These are phyloP conservation scores for Leccinum subrobustum DNA, from an alignment of 1,284 basidiomycete genomes.

Conservation along the genomic window DNA sequence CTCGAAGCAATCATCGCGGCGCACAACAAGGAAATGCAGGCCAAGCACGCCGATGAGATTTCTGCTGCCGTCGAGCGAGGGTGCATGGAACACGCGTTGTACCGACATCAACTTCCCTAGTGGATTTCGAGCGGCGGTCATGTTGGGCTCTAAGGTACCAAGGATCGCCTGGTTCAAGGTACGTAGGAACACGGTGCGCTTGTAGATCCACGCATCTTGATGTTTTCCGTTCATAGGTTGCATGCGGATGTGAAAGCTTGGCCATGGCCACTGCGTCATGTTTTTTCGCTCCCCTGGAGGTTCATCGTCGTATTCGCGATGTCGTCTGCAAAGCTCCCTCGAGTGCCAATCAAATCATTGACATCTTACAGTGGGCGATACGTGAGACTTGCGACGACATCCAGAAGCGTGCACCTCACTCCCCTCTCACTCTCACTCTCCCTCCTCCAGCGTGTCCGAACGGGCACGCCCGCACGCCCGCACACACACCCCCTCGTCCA, in stretches of 20 bases:
- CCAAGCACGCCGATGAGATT: constrained; percentile 53
- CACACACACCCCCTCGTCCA: no score
- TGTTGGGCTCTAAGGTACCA: neutral
- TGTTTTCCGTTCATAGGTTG: neutral
- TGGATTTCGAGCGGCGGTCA: neutral
- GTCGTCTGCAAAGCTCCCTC: neutral
- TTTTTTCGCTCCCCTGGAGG: neutral
- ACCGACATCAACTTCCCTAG: neutral
- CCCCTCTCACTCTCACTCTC: no score
- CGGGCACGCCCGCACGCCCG: no score
- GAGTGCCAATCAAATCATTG: constrained; percentile 24
- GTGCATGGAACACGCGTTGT: constrained; percentile 42
- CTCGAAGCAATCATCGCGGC: constrained; percentile 50
- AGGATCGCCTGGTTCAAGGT: neutral
- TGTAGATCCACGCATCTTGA: neutral
- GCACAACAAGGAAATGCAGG: constrained; percentile 46
- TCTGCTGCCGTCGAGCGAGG: constrained; percentile 65
- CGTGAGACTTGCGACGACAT: constrained; percentile 45
- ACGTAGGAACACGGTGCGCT: neutral
- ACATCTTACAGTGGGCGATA: constrained; percentile 47
- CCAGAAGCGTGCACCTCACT: constrained; percentile 35
- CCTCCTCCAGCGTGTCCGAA: no score
- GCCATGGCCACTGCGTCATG: neutral
- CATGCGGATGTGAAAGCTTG: neutral
- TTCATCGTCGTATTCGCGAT: neutral